phyloP scores from a whole-genome alignment of 1,284 basidiomycete species.

The Entoloma clypeatum region DNA sequence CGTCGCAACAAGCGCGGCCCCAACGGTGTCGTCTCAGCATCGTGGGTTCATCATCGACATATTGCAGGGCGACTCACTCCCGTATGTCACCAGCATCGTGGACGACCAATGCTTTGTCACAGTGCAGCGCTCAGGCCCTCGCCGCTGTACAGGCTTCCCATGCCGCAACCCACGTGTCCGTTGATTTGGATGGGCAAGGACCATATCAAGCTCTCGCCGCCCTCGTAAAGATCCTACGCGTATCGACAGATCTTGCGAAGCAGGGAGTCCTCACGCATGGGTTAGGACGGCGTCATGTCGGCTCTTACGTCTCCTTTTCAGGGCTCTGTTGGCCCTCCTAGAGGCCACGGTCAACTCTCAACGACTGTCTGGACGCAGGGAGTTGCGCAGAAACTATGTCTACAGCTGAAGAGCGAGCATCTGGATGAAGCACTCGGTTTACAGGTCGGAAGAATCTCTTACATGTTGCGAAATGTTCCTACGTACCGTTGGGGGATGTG shows the following conservation, averaged over 20 bases:
- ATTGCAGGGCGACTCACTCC: slow-evolving; percentile 44
- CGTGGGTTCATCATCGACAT: slow-evolving; percentile 77
- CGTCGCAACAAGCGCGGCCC: slow-evolving; percentile 56
- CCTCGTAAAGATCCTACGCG: slow-evolving; percentile 60
- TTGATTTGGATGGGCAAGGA: slow-evolving; percentile 75
- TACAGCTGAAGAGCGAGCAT: slow-evolving; percentile 80
- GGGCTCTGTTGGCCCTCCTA: slow-evolving; percentile 42
- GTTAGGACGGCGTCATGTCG: slow-evolving; percentile 82
- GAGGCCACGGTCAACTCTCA: slow-evolving; percentile 40
- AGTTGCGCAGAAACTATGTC: slow-evolving; percentile 71
- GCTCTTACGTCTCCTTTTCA: slow-evolving; percentile 73
- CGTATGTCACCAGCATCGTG: slow-evolving; percentile 54
- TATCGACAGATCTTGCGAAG: slow-evolving; percentile 47
- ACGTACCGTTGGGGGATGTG: slow-evolving; percentile 17
- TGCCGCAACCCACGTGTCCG: slow-evolving; percentile 37
- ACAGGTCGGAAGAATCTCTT: slow-evolving; percentile 92
- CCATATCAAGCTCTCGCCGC: slow-evolving; percentile 80
- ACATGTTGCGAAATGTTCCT: slow-evolving; percentile 85
- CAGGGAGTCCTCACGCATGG: slow-evolving; percentile 82
- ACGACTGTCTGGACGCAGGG: slow-evolving; percentile 59
- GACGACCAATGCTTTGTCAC: slow-evolving; percentile 51
- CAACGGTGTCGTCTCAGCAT: slow-evolving; percentile 75
- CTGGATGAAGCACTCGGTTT: slow-evolving; percentile 76
- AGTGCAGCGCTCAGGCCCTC: slow-evolving; percentile 42
- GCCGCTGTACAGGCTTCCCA: slow-evolving; percentile 34